These are phyloP conservation scores for Curvularia sp. DNA, from an alignment of 2,329 filamentous ascomycete genomes.

Conservation along the genomic window DNA sequence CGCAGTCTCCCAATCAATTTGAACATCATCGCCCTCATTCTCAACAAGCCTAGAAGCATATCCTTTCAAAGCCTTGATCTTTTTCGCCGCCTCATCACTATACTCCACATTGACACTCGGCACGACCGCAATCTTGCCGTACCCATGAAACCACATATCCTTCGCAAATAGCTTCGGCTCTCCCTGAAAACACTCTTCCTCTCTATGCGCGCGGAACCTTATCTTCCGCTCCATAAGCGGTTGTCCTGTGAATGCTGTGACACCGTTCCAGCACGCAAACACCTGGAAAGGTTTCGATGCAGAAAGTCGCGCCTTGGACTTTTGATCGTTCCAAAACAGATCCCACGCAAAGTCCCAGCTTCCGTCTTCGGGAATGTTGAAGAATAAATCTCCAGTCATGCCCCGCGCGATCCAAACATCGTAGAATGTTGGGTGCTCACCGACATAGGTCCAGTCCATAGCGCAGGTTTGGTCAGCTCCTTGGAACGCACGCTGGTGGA, in stretches of 20 bases:
- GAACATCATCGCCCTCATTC: slow-evolving; percentile 39
- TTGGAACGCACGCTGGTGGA: slow-evolving; percentile 57
- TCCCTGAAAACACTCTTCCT: slow-evolving; percentile 60
- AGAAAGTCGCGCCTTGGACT: slow-evolving; percentile 45
- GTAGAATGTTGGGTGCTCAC: slow-evolving; percentile 59
- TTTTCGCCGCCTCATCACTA: slow-evolving; percentile 53
- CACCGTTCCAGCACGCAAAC: slow-evolving; percentile 68
- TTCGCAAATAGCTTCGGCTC: slow-evolving; percentile 65
- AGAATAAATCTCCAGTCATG: slow-evolving; percentile 63
- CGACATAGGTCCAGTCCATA: slow-evolving; percentile 64
- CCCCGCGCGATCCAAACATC: slow-evolving; percentile 64
- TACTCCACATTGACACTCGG: slow-evolving; percentile 65
- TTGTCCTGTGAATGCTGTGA: slow-evolving; percentile 56
- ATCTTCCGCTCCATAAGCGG: slow-evolving; percentile 57
- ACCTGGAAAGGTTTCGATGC: slow-evolving; percentile 62
- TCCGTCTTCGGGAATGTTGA: slow-evolving; percentile 59
- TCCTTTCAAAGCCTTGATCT: slow-evolving; percentile 61
- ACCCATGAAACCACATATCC: slow-evolving; percentile 55
- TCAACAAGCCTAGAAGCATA: slow-evolving; percentile 52
- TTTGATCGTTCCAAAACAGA: slow-evolving; percentile 59
- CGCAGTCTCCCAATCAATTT: slow-evolving; percentile 54
- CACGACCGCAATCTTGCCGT: slow-evolving; percentile 62
- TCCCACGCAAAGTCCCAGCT: slow-evolving; percentile 52
- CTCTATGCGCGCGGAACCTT: slow-evolving; percentile 53
- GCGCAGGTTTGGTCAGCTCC: slow-evolving; percentile 64